These are phyloP conservation scores for Sporisorium exsertum DNA, from an alignment of 1,284 basidiomycete genomes.

Conservation along the genomic window DNA sequence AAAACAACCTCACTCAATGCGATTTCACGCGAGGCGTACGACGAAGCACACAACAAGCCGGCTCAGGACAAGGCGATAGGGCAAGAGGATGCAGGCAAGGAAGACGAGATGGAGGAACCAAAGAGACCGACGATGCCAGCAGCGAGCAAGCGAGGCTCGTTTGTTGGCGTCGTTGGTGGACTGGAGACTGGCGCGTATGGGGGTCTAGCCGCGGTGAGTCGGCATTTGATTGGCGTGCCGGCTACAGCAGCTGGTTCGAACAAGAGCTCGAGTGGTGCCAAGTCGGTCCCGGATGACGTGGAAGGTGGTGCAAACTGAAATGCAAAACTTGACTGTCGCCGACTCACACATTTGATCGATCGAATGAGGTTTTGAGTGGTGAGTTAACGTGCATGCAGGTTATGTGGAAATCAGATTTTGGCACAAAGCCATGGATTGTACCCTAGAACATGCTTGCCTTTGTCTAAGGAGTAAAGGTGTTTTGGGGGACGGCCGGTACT, in stretches of 20 bases:
- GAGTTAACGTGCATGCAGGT: slow-evolving; percentile 6
- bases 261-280: not conserved
- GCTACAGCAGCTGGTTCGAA: slow-evolving; percentile 4
- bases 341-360: not conserved
- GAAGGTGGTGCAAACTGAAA: not conserved
- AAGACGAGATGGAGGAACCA: slow-evolving; percentile 4
- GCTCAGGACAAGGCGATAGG: slow-evolving; percentile 9
- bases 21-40: slow-evolving; percentile 45
- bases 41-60: slow-evolving; percentile 24
- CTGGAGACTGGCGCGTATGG: slow-evolving; percentile 58
- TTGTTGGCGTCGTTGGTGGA: slow-evolving; percentile 57
- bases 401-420: slow-evolving; percentile 9
- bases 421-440: not conserved
- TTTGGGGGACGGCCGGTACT: not conserved
- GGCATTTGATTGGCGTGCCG: slow-evolving; percentile 44
- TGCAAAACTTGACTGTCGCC: not conserved
- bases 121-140: slow-evolving; percentile 25
- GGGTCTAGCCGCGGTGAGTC: slow-evolving; percentile 51
- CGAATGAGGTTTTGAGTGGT: slow-evolving; percentile 10
- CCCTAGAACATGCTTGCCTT: not conserved
- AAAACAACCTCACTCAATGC: slow-evolving; percentile 39
- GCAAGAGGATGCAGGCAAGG: not conserved
- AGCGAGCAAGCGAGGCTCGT: slow-evolving; percentile 47
- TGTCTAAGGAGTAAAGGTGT: not conserved
- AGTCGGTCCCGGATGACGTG: not conserved